Evolutionary conservation across 108 stramenopile genomes (phyloP), one percentile per base, ranked within the genome.

Genomic region (Cyclotella baltica): DNA sequence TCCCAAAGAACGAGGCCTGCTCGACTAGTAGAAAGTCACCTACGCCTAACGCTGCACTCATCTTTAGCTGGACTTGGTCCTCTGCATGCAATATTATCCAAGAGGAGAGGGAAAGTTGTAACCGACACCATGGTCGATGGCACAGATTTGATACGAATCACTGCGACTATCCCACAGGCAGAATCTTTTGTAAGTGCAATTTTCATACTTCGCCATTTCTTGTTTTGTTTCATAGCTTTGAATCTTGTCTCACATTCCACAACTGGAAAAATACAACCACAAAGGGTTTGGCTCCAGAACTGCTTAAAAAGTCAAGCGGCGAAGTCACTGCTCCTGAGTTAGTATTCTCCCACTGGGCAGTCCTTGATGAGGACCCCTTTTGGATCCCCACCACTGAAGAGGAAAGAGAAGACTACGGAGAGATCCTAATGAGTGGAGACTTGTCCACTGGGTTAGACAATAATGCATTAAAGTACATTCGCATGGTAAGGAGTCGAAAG

Each of bases 71-170:
- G 89, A 19, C 76, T 96, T 10, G 95, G 95, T 11, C 59, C 92
- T 56, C 72, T 96, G 11, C 94, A 97, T 73, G 77, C 87, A 15
- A 91, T 95, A 16, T 56, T 97, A 31, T 90, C 88, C n/a, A 92
- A 87, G 70, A 78, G 97, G 57, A 83, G 97, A 47, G 97, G 95
- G 2, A 90, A 91, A 72, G 97, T 97, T 29, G 43, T 88, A 18
- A 82, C 90, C 47, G 97, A 97, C 71, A 76, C 89, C 38, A 97
- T 97, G 94, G 92, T 97, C 8, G 97, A 97, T 20, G 97, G 97
- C 10, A 96, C 97, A 0, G 93, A 94, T 56, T 75, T 97, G 56
- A 77, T 97, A 20, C 57, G 83, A 56, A 89, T 97, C 30, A 84
- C 88, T 22, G 95, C 92, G 1, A 86, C 82, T 33, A 76, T 97